phyloP scores from a whole-genome alignment of 2,329 filamentous ascomycete species.

The Apiospora saccharicola region DNA sequence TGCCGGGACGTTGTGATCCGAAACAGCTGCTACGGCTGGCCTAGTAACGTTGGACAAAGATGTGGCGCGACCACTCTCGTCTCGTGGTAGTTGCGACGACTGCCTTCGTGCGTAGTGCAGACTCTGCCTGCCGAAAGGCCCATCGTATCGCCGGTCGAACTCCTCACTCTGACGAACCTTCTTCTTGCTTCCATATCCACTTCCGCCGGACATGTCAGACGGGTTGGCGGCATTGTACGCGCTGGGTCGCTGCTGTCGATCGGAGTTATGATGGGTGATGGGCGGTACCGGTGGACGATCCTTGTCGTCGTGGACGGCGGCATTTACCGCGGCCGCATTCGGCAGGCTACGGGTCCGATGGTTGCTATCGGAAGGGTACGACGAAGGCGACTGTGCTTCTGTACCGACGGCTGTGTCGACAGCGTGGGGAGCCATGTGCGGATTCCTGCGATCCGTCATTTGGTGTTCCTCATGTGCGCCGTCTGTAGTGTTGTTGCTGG shows the following conservation, averaged over 20 bases:
- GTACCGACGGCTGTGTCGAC: not conserved
- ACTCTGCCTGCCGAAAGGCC: conserved; percentile 37
- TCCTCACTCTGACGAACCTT: conserved; percentile 34
- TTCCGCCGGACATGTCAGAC: not conserved
- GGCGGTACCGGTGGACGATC: not conserved
- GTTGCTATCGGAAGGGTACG: not conserved
- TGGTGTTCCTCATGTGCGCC: not conserved
- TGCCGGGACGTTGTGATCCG: not conserved
- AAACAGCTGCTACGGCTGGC: not conserved
- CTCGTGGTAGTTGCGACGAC: conserved; percentile 8
- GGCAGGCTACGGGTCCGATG: not conserved
- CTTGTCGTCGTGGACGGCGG: not conserved
- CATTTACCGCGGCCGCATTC: not conserved
- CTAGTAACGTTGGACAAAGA: not conserved
- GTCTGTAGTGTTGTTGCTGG: not conserved
- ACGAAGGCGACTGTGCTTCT: not conserved
- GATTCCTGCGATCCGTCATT: not conserved
- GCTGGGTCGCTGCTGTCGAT: conserved; percentile 10
- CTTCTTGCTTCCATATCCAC: not conserved
- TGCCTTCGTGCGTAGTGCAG: conserved; percentile 34
- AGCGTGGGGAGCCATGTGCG: not conserved
- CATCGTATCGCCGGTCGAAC: conserved; percentile 38
- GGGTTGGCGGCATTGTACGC: conserved; percentile 13
- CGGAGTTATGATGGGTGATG: not conserved
- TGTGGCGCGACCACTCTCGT: not conserved